These are phyloP conservation scores for Digitaria exilis DNA, from an alignment of 202 grass and related monocot genomes.

Conservation along the genomic window DNA sequence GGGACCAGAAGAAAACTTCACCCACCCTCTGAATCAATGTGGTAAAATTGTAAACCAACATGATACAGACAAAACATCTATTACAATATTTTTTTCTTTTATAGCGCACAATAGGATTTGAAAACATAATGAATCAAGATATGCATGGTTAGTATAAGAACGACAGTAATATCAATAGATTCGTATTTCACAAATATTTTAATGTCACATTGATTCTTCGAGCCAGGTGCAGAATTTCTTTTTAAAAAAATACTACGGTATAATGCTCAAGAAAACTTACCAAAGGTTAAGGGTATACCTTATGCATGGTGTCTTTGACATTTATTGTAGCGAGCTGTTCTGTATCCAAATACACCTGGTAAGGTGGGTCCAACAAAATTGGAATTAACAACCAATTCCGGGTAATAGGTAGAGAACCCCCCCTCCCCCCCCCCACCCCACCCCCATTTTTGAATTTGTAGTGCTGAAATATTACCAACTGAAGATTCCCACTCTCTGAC, in stretches of 20 bases:
- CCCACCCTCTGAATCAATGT: neutral
- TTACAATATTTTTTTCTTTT: neutral
- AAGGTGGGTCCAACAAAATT: slow-evolving; percentile 38
- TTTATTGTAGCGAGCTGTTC: slow-evolving; percentile 55
- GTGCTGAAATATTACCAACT: slow-evolving; percentile 56
- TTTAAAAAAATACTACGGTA: slow-evolving; percentile 26
- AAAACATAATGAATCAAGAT: neutral
- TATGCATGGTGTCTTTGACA: slow-evolving; percentile 43
- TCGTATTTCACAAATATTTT: neutral
- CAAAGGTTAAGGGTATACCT: slow-evolving; percentile 73
- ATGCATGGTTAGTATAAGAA: neutral
- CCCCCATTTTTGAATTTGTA: neutral
- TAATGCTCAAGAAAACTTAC: slow-evolving; percentile 51
- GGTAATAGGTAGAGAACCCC: neutral
- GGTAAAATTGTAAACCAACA: neutral
- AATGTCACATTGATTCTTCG: neutral
- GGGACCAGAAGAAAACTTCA: neutral
- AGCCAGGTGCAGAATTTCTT: neutral
- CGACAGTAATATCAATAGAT: neutral
- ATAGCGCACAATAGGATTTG: neutral
- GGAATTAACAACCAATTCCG: slow-evolving; percentile 28
- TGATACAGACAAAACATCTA: neutral
- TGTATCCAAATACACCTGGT: slow-evolving; percentile 79
- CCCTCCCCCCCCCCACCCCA: no score
- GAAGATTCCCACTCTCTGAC: slow-evolving; percentile 43